Conservation (phyloP, 2,329 filamentous ascomycete genomes). For the Ilyonectria sp. region DNA sequence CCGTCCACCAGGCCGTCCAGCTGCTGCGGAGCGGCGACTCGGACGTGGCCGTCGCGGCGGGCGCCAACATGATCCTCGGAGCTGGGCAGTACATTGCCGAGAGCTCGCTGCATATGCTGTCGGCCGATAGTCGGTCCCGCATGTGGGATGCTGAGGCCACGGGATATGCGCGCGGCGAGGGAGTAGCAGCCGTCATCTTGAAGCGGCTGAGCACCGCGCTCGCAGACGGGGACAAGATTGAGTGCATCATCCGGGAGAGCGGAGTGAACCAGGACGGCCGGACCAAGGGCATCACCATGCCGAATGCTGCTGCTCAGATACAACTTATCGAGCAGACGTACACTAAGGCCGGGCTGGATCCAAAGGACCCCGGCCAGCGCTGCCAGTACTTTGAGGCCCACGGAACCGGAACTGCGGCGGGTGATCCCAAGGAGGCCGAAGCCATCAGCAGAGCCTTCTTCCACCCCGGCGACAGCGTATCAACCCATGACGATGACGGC, state of each 20-base stretch:
- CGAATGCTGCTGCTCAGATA: slow-evolving; percentile 60
- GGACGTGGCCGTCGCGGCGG: slow-evolving; percentile 27
- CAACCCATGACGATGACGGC: not conserved
- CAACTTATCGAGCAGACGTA: slow-evolving; percentile 57
- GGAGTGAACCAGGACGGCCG: slow-evolving; percentile 57
- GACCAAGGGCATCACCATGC: slow-evolving; percentile 61
- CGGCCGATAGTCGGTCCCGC: slow-evolving; percentile 13
- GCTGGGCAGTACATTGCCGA: no score
- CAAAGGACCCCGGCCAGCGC: slow-evolving; percentile 47
- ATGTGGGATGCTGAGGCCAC: slow-evolving; percentile 31
- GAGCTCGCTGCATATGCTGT: slow-evolving; percentile 56
- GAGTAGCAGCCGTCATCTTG: slow-evolving; percentile 24
- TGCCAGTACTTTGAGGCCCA: slow-evolving; percentile 62
- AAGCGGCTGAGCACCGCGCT: slow-evolving; percentile 30
- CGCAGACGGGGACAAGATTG: slow-evolving; percentile 65
- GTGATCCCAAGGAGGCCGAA: slow-evolving; percentile 62
- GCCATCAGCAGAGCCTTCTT: slow-evolving; percentile 58
- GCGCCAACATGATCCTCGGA: slow-evolving; percentile 34
- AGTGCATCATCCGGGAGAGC: slow-evolving; percentile 54
- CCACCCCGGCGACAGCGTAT: not conserved
- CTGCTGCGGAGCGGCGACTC: slow-evolving; percentile 23
- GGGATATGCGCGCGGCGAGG: slow-evolving; percentile 31
- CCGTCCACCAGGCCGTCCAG: slow-evolving; percentile 49
- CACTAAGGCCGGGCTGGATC: slow-evolving; percentile 54
- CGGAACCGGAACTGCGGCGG: slow-evolving; percentile 58